These are phyloP conservation scores for Amanita subjunquillea DNA, from an alignment of 768 basidiomycete genomes.

Conservation along the genomic window DNA sequence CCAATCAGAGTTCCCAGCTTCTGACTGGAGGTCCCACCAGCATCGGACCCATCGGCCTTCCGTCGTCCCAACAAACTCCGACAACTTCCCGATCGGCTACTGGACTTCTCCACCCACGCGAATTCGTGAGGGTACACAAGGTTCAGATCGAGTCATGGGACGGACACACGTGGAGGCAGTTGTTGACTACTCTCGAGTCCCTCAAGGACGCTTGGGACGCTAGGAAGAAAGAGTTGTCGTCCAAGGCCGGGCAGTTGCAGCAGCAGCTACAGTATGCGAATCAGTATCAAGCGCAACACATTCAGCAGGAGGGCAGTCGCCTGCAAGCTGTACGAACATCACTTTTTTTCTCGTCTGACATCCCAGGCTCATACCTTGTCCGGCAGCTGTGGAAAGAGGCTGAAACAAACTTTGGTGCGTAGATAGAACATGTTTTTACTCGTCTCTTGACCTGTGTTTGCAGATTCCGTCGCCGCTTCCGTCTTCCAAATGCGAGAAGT, in stretches of 20 bases:
- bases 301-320: slow-evolving; percentile 45
- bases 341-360: slow-evolving; percentile 1
- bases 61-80: slow-evolving; percentile 3
- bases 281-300: slow-evolving; percentile 30
- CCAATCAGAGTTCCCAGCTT: slow-evolving; percentile 11
- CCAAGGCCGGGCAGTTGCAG: slow-evolving; percentile 31
- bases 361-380: not conserved
- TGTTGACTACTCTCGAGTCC: slow-evolving; percentile 48
- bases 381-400: slow-evolving; percentile 47
- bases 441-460: not conserved
- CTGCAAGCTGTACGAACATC: slow-evolving; percentile 45
- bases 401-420: slow-evolving; percentile 38
- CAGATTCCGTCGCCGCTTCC: slow-evolving; percentile 60
- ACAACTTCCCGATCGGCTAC: slow-evolving; percentile 21
- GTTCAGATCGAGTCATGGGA: slow-evolving; percentile 66
- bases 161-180: slow-evolving; percentile 59
- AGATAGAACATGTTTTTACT: not conserved
- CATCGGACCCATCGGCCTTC: slow-evolving; percentile 4
- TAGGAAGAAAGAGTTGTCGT: slow-evolving; percentile 46
- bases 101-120: slow-evolving; percentile 52
- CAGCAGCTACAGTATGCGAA: slow-evolving; percentile 35
- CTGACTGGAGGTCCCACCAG: slow-evolving; percentile 8
- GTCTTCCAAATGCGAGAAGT: slow-evolving; percentile 73
- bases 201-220: slow-evolving; percentile 58
- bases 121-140: slow-evolving; percentile 58